Percentiles rank a stretch among this genome's conserved stretches.
Evolutionary conservation across 139 green algal genomes (phyloP).

Genomic region (Chlamydomonas asymmetrica): DNA sequence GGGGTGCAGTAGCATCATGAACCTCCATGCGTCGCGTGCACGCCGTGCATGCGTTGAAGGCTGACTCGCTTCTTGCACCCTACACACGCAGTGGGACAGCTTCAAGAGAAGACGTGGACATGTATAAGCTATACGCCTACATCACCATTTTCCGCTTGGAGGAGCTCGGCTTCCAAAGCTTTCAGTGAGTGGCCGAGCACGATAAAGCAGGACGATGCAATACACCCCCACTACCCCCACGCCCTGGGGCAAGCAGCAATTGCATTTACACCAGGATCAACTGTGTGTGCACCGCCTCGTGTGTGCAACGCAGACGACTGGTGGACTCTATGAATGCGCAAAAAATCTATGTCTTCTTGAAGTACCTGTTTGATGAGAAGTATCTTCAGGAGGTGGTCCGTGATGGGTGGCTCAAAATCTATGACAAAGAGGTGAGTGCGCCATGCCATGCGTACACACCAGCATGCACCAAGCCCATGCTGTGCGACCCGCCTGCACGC

Average conservation of each 20-base stretch:
- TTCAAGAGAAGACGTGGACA: constrained; percentile 45
- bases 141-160: constrained; percentile 56
- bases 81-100: too few species aligned
- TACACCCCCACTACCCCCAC: background rate
- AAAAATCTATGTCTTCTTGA: constrained; percentile 75
- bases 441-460: background rate
- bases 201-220: background rate
- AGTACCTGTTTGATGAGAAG: constrained; percentile 65
- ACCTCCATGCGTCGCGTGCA: too few species aligned
- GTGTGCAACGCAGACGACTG: constrained; percentile 54
- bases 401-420: constrained; percentile 80
- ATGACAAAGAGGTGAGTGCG: constrained; percentile 68
- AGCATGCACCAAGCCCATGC: background rate
- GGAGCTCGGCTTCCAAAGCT: constrained; percentile 50
- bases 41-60: too few species aligned
- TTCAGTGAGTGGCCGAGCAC: constrained; percentile 35
- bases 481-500: too few species aligned
- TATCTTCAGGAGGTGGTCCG: constrained; percentile 51
- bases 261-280: background rate
- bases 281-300: too few species aligned
- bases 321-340: constrained; percentile 62
- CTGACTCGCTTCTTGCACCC: too few species aligned
- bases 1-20: too few species aligned
- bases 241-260: background rate
- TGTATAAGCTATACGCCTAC: constrained; percentile 59